phyloP scores from a whole-genome alignment of 495 filamentous ascomycete genomes.

The Oleoguttula mirabilis region DNA sequence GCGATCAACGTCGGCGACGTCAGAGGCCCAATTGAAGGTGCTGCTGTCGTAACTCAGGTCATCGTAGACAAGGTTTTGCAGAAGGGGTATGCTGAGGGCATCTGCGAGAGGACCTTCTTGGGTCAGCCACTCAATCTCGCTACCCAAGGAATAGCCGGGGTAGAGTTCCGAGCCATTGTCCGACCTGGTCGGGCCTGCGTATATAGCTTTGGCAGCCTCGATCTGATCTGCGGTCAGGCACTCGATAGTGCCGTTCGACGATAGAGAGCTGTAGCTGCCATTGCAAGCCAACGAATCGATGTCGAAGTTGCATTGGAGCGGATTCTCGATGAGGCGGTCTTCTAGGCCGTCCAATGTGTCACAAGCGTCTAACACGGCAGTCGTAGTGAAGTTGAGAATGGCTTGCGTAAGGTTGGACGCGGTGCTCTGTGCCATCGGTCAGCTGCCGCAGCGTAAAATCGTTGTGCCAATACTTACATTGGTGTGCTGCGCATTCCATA shows the following conservation, averaged over 20 bases:
- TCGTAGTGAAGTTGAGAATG: constrained; percentile 28
- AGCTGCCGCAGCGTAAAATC: neutral
- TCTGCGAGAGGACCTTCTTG: constrained; percentile 27
- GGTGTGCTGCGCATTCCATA: constrained; percentile 31
- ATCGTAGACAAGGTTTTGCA: constrained; percentile 54
- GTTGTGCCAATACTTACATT: constrained; percentile 18
- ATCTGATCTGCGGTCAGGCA: constrained; percentile 29
- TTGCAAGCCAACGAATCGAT: constrained; percentile 27
- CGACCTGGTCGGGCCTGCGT: constrained; percentile 20
- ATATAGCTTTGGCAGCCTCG: constrained; percentile 23
- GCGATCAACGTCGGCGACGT: constrained; percentile 28
- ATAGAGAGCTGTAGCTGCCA: neutral
- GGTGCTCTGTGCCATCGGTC: neutral
- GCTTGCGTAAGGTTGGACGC: constrained; percentile 23
- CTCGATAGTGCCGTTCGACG: neutral
- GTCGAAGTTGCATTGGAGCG: constrained; percentile 31
- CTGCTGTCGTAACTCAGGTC: constrained; percentile 48
- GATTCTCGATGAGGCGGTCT: constrained; percentile 34
- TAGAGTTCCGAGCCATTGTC: constrained; percentile 25
- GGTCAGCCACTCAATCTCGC: constrained; percentile 22
- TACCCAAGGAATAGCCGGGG: constrained; percentile 33
- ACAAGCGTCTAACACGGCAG: constrained; percentile 28
- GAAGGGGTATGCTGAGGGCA: constrained; percentile 40
- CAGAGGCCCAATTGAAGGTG: constrained; percentile 31
- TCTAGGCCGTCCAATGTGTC: constrained; percentile 32